A percentile compares a stretch with the other conserved stretches of the same genome.
phyloP scores from a whole-genome alignment of 192 early-diverging fungal species.

The Diversispora epigaea region DNA sequence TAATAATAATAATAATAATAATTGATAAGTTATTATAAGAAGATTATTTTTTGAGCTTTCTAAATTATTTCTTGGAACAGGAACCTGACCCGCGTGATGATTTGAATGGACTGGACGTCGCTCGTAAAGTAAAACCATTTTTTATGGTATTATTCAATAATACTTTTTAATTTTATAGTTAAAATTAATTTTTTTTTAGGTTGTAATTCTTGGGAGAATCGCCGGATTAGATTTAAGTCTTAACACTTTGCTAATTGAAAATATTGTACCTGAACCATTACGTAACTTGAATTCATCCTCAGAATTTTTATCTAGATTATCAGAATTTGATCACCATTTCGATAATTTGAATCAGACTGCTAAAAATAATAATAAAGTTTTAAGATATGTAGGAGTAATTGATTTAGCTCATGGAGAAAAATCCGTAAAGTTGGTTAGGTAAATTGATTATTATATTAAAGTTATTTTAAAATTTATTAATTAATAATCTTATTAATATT shows the following conservation, averaged over 20 bases:
- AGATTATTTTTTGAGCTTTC: too few relatives aligned
- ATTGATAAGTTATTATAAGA: too few relatives aligned
- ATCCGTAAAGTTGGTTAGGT: slow-evolving; percentile 77
- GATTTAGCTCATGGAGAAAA: slow-evolving; percentile 67
- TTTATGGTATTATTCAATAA: slow-evolving; percentile 6
- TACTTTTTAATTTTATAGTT: slow-evolving; percentile 1
- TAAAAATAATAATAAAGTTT: slow-evolving; percentile 64
- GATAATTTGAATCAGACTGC: slow-evolving; percentile 79
- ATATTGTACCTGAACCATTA: slow-evolving; percentile 91
- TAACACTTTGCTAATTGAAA: slow-evolving; percentile 84
- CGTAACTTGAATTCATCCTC: slow-evolving; percentile 66
- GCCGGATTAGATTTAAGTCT: slow-evolving; percentile 78
- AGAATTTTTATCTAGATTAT: slow-evolving; percentile 84
- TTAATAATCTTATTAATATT: not conserved
- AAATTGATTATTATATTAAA: slow-evolving; percentile 27
- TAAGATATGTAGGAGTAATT: slow-evolving; percentile 92
- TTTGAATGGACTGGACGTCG: slow-evolving; percentile 98
- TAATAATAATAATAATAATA: too few relatives aligned
- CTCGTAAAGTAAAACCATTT: slow-evolving; percentile 74
- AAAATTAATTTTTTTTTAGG: slow-evolving; percentile 34
- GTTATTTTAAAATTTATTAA: not conserved
- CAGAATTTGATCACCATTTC: slow-evolving; percentile 87
- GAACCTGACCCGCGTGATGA: slow-evolving; percentile 99
- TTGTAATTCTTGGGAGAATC: slow-evolving; percentile 82
- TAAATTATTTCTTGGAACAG: slow-evolving; percentile 31